A percentile compares a stretch with the other conserved stretches of the same genome.
phyloP scores from a whole-genome alignment of 2,329 filamentous ascomycete species.

The Stemphylium lycopersici region DNA sequence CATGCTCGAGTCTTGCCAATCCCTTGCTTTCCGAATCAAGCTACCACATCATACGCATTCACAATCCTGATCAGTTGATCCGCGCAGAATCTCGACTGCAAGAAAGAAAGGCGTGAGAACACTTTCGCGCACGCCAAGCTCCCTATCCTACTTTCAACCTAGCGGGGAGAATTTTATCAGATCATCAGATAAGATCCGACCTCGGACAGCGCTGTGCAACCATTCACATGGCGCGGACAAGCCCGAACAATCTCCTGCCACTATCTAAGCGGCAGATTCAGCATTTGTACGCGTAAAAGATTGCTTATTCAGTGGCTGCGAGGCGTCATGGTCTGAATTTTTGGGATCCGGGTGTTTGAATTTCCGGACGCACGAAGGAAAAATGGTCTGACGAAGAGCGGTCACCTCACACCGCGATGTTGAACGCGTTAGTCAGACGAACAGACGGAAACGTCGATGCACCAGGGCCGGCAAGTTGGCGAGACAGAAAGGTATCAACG shows the following conservation, averaged over 20 bases:
- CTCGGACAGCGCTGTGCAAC: slow-evolving; percentile 1
- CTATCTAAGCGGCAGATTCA: background rate
- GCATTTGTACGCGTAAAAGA: background rate
- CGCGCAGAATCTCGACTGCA: too few relatives aligned
- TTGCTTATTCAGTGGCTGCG: background rate
- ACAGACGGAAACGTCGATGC: too few relatives aligned
- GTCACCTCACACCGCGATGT: background rate
- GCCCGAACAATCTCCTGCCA: slow-evolving; percentile 9
- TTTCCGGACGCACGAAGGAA: background rate
- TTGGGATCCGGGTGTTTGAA: too few relatives aligned
- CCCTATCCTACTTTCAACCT: background rate
- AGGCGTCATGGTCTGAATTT: background rate
- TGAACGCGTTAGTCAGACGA: background rate
- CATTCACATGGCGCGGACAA: slow-evolving; percentile 1
- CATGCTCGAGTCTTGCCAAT: too few relatives aligned
- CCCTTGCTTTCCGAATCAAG: too few relatives aligned
- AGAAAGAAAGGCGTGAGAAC: background rate
- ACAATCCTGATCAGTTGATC: too few relatives aligned
- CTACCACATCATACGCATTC: too few relatives aligned
- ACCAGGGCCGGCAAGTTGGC: too few relatives aligned
- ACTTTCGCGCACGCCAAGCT: background rate
- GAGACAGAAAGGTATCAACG: too few relatives aligned
- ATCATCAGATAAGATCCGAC: slow-evolving; percentile 28
- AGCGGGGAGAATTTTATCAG: slow-evolving; percentile 14
- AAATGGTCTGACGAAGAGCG: too few relatives aligned